Percentiles rank a stretch among this genome's conserved stretches.
Conservation (phyloP, 257 asterid genomes). For the Capsicum chinense region DNA sequence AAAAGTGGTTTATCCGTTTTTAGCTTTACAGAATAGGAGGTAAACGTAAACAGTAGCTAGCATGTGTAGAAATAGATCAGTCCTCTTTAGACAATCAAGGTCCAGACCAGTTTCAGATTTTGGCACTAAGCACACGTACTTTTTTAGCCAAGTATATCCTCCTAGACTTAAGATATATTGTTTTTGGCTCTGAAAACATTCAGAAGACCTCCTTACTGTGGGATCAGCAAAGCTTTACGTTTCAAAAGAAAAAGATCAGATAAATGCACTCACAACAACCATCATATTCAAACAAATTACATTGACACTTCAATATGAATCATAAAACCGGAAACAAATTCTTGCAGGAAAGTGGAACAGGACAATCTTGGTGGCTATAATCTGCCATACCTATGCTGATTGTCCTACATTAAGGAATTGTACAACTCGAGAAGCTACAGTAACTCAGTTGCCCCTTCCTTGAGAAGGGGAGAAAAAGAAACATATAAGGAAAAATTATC, state of each 20-base stretch:
- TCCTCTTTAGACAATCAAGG: neutral
- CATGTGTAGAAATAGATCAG: neutral
- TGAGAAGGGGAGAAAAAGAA: conserved; percentile 13
- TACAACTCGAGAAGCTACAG: conserved; percentile 24
- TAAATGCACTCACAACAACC: conserved; percentile 17
- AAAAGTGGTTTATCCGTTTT: neutral
- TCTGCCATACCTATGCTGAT: conserved; percentile 36
- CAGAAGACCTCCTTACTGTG: neutral
- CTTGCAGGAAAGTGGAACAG: conserved; percentile 35
- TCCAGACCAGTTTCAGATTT: neutral
- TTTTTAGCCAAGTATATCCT: too few species aligned
- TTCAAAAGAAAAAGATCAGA: neutral
- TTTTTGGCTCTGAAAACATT: neutral
- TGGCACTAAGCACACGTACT: neutral
- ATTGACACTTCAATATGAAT: conserved; percentile 15
- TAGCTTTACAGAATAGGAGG: neutral
- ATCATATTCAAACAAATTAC: conserved; percentile 15
- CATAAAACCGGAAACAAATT: neutral
- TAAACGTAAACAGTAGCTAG: neutral
- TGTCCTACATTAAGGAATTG: conserved; percentile 29
- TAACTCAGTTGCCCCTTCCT: conserved; percentile 10
- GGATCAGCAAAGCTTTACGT: neutral
- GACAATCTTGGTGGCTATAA: conserved; percentile 30
- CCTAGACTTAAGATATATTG: neutral
- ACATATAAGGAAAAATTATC: neutral